Base-by-base conservation (phyloP, 495 filamentous ascomycete genomes). In the Aspergillus baeticus region DNA sequence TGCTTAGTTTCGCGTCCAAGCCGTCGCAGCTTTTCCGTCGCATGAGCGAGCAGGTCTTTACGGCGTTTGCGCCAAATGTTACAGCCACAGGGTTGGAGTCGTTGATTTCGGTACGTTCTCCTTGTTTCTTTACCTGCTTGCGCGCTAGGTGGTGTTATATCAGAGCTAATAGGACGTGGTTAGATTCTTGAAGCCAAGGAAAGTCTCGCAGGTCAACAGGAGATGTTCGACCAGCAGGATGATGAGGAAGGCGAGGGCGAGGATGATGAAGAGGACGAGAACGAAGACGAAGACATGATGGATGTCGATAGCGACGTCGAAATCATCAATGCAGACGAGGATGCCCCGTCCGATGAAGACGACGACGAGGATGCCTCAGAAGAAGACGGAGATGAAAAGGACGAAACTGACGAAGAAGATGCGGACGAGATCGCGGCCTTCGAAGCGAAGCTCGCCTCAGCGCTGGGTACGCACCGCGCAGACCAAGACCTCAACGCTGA, bases 1-100 rank as follows among this genome's bases (percentile, higher is more conserved):
- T 98, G 14, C 76, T 98, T 10, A 87, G 88, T 60, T 90, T 97
- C 70, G 82, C 94, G 8, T 90, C 92, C 0, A 93, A 90, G 66
- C 91, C 84, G 7, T 96, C 91, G 7, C 82, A 85, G 36, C 77
- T 98, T 11, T 87, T 96, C 72, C 83, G 91, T 31, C 92, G 92
- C 54, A 85, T 96, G 37, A 88, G 91, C 17, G 85, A 90, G 67
- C 87, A 92, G 63, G 92, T 95, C 0, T 98, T 98, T 63, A 77
- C 84, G 38, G 84, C 84, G 8, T 93, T 96, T 72, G 86, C 87
- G 7, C 68, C 78, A 18, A 77, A 86, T 51, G 77, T 96, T 57
- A 89, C 86, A 2, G 71, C 76, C n/a, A 82, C 84, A 26, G 87
- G 86, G 5, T 68, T 98, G 54, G 81, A 86, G 38, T 87, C 91